Evolutionary conservation across 768 basidiomycete genomes (phyloP).

Genomic region (Xanthoconium stramineum): DNA sequence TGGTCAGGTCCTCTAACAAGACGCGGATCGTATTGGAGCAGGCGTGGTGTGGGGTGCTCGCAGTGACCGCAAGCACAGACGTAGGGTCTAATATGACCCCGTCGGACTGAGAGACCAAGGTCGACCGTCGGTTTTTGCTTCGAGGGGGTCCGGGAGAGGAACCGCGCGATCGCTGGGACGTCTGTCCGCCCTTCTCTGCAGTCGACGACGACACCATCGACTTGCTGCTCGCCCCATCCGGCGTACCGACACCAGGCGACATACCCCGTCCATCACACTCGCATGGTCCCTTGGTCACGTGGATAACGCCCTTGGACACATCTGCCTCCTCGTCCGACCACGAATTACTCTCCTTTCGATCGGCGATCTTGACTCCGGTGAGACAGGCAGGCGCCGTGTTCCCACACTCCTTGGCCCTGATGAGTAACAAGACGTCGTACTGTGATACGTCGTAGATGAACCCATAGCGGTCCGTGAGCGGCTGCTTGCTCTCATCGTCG

Average conservation of each 20-base stretch:
- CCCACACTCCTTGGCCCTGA: constrained; percentile 67
- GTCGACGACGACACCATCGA: constrained; percentile 12
- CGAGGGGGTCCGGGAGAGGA: constrained; percentile 51
- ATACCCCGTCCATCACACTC: constrained; percentile 36
- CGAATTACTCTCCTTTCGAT: constrained; percentile 72
- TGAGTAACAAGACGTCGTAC: constrained; percentile 75
- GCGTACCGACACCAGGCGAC: background rate
- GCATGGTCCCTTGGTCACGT: constrained; percentile 41
- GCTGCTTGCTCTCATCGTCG: constrained; percentile 50
- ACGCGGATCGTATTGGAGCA: constrained; percentile 71
- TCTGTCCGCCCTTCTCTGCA: constrained; percentile 23
- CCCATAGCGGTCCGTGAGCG: constrained; percentile 82
- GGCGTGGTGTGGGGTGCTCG: constrained; percentile 67
- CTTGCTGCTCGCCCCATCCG: constrained; percentile 10
- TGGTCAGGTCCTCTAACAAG: constrained; percentile 73
- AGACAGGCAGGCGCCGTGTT: constrained; percentile 80
- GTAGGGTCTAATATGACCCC: constrained; percentile 25
- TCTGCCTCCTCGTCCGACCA: constrained; percentile 69
- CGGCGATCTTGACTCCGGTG: constrained; percentile 85
- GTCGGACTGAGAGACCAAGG: constrained; percentile 31
- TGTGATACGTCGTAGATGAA: constrained; percentile 86
- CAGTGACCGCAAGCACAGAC: constrained; percentile 58
- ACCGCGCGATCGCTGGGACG: constrained; percentile 30
- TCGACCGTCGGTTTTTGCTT: constrained; percentile 43
- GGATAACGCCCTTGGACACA: constrained; percentile 29